A percentile compares a stretch with the other conserved stretches of the same genome.
Evolutionary conservation across 2,329 filamentous ascomycete genomes (phyloP).

Genomic region (Calonectria crousiana): DNA sequence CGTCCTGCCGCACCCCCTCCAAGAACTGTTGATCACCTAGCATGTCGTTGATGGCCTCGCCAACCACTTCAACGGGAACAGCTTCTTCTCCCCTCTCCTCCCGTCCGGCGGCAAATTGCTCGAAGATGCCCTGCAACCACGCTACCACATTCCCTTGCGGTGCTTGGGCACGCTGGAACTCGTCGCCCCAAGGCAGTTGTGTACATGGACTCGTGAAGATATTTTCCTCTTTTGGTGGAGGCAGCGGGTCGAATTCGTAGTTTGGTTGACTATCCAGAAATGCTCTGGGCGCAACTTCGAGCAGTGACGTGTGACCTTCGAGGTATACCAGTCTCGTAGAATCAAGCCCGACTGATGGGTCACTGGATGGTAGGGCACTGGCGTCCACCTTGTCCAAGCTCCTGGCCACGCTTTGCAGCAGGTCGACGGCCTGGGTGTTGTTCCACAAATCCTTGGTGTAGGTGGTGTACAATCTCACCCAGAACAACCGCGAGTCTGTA

Average conservation of each 20-base stretch:
- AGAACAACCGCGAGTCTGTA: constrained; percentile 72
- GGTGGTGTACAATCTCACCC: constrained; percentile 80
- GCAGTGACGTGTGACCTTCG: constrained; percentile 78
- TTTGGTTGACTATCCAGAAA: constrained; percentile 75
- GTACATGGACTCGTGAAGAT: constrained; percentile 41
- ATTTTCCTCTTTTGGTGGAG: constrained; percentile 71
- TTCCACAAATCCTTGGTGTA: constrained; percentile 89
- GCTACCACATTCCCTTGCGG: constrained; percentile 40
- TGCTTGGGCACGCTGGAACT: constrained; percentile 2
- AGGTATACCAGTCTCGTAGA: constrained; percentile 84
- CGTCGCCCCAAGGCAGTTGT: constrained; percentile 33
- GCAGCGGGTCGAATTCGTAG: constrained; percentile 85
- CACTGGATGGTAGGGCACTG: constrained; percentile 53
- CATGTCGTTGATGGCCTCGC: constrained; percentile 26
- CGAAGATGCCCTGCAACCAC: constrained; percentile 46
- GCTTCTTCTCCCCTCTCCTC: constrained; percentile 44
- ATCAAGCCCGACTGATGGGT: constrained; percentile 55
- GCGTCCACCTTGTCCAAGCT: constrained; percentile 60
- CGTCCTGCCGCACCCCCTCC: constrained; percentile 47
- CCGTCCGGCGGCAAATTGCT: constrained; percentile 26
- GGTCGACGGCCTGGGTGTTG: constrained; percentile 74
- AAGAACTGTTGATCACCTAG: constrained; percentile 49
- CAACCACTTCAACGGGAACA: constrained; percentile 29
- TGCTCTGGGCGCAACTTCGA: constrained; percentile 74
- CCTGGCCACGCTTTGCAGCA: constrained; percentile 78